A percentile compares a stretch with the other conserved stretches of the same genome.
These are phyloP conservation scores for Geotrichum carabidarum DNA, from an alignment of 1,139 yeast species.

Conservation along the genomic window DNA sequence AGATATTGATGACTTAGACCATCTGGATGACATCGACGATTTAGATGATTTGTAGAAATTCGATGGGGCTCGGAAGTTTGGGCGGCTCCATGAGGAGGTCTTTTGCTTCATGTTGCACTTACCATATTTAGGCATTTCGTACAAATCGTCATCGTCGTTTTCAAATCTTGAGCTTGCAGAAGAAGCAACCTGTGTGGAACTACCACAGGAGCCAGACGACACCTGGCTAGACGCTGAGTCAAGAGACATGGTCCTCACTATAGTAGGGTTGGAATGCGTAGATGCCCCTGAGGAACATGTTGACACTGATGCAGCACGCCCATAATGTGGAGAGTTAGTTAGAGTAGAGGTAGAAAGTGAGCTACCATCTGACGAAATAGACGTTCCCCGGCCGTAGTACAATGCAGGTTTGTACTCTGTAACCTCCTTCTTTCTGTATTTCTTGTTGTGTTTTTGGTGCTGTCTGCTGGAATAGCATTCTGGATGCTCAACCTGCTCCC, in stretches of 20 bases:
- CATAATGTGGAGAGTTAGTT: no score
- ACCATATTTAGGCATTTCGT: slow-evolving; percentile 3
- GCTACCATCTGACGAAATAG: no score
- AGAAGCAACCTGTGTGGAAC: background rate
- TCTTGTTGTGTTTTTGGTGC: no score
- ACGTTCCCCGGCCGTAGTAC: no score
- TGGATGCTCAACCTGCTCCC: no score
- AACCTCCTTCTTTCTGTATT: no score
- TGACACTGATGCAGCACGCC: no score
- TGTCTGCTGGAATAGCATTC: no score
- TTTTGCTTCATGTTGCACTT: background rate
- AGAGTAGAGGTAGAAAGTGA: no score
- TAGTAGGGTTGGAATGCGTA: background rate
- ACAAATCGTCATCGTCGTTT: slow-evolving; percentile 10
- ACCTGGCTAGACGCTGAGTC: background rate
- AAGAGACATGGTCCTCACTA: background rate
- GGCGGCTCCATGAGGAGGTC: background rate
- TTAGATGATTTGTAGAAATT: background rate
- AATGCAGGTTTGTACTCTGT: no score
- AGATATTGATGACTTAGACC: background rate
- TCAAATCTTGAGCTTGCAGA: background rate
- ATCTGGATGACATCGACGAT: background rate
- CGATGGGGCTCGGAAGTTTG: no score
- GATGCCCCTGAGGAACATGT: no score
- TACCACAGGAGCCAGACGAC: background rate